Evolutionary conservation across 1,139 yeast species (phyloP).

Genomic region (Suhomyces kunorum): DNA sequence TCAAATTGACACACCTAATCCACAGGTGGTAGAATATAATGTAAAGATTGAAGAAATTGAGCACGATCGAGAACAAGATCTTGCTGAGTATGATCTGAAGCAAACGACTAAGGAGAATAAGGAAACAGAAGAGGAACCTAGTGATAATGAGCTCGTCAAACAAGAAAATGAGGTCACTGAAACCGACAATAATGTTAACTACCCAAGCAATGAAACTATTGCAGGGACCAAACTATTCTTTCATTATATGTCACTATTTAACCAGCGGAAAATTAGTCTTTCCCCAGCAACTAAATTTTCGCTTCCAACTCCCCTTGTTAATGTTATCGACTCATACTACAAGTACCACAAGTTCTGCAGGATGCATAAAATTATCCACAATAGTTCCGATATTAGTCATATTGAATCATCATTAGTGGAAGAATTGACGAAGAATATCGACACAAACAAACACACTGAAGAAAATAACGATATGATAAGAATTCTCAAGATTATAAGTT

Average conservation of each 20-base stretch:
- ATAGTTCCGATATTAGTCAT: slow-evolving; percentile 17
- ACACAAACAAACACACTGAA: slow-evolving; percentile 34
- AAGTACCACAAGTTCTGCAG: slow-evolving; percentile 37
- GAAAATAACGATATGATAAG: slow-evolving; percentile 39
- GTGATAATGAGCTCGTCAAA: background rate
- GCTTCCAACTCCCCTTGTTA: slow-evolving; percentile 60
- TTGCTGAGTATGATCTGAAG: background rate
- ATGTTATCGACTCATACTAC: slow-evolving; percentile 57
- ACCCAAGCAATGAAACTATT: slow-evolving; percentile 4
- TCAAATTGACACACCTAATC: slow-evolving; percentile 8
- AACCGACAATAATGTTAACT: background rate
- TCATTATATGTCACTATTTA: slow-evolving; percentile 54
- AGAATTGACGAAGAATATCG: slow-evolving; percentile 31
- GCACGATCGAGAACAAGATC: slow-evolving; percentile 1
- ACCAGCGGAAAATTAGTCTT: slow-evolving; percentile 56
- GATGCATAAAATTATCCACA: slow-evolving; percentile 27
- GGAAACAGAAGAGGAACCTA: background rate
- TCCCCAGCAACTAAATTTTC: slow-evolving; percentile 77
- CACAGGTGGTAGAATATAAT: slow-evolving; percentile 11
- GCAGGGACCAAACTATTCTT: slow-evolving; percentile 10
- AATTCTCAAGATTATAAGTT: slow-evolving; percentile 40
- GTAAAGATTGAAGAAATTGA: slow-evolving; percentile 12
- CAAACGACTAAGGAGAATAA: background rate
- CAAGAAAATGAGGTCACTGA: background rate
- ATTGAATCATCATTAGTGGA: slow-evolving; percentile 29